Evolutionary conservation across 202 grass and related monocot genomes (phyloP), one percentile per base, ranked within the genome.

Genomic region (Elaeis oleifera): DNA sequence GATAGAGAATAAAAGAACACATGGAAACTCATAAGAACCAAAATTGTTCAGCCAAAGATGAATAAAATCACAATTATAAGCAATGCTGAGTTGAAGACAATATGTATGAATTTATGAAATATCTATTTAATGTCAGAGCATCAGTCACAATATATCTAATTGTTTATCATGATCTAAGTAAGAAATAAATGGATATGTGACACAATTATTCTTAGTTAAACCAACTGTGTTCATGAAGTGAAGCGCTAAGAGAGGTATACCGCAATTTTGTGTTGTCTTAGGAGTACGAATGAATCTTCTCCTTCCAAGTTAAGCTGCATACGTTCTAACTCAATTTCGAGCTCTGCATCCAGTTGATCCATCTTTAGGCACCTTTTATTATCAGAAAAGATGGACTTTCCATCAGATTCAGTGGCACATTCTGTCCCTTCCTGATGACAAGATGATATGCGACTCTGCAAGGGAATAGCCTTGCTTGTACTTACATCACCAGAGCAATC

Each of bases 341-440:
- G 74, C 27, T 97, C 84, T 7, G 86, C 77, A 70, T 89, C 92
- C 3, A 89, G 69, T 68, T 75, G 65, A 75, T 86, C 73, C 79
- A 79, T 73, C 20, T 54, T 44, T 39, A 59, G n/a, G 50, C 24
- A 54, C 18, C 44, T 49, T 50, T 7, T 27, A 48, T n/a, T 16
- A 36, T 13, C 36, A 44, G 1, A 44, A 44, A 13, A 9, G 36
- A 6, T 53, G 27, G 19, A 32, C 18, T 18, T 27, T 7, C 50
- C 3, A 11, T 61, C 64, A 21, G 23, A 67, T 3, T 31, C 60
- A 1, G 59, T 23, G 19, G 17, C 14, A n/a, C 52, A 63, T 24
- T 54, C 70, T 16, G 23, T 54, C 57, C 58, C 71, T 53, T 82
- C 74, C 28, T 18, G 24, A 29, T 36, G 49, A 28, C 23, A 53